These are phyloP conservation scores for Zelopaecilomyces penicillatus DNA, from an alignment of 2,329 filamentous ascomycete genomes.

Conservation along the genomic window DNA sequence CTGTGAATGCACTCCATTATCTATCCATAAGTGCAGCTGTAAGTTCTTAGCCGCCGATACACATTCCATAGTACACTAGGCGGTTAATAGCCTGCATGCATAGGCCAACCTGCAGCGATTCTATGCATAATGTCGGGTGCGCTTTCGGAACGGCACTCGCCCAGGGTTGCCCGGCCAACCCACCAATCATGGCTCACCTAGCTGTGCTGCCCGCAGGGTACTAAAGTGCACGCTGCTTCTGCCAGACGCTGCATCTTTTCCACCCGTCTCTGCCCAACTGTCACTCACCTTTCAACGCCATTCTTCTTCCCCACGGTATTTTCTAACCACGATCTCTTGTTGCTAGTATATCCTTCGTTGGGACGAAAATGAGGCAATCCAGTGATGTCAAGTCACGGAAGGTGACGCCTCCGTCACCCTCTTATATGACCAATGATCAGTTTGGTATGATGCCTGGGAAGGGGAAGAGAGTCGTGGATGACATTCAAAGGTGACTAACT, in stretches of 20 bases:
- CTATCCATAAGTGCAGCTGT: no score
- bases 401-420: conserved; percentile 52
- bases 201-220: no score
- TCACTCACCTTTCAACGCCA: not conserved
- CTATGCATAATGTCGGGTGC: not conserved
- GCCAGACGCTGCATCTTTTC: not conserved
- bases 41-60: no score
- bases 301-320: no score
- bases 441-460: conserved; percentile 43
- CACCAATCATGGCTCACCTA: not conserved
- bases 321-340: no score
- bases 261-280: conserved; percentile 5
- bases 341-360: no score
- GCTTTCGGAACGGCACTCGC: conserved; percentile 7
- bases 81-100: no score
- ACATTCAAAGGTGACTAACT: conserved; percentile 12
- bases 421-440: conserved; percentile 59
- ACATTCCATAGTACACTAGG: no score
- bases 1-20: no score
- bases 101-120: no score
- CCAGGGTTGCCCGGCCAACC: conserved; percentile 18
- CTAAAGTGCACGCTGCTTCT: no score
- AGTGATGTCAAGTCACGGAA: conserved; percentile 37
- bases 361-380: conserved; percentile 20
- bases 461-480: not conserved